Evolutionary conservation across 495 filamentous ascomycete species (phyloP), one percentile per base, ranked within the genome.

Genomic region (Parathielavia appendiculata): DNA sequence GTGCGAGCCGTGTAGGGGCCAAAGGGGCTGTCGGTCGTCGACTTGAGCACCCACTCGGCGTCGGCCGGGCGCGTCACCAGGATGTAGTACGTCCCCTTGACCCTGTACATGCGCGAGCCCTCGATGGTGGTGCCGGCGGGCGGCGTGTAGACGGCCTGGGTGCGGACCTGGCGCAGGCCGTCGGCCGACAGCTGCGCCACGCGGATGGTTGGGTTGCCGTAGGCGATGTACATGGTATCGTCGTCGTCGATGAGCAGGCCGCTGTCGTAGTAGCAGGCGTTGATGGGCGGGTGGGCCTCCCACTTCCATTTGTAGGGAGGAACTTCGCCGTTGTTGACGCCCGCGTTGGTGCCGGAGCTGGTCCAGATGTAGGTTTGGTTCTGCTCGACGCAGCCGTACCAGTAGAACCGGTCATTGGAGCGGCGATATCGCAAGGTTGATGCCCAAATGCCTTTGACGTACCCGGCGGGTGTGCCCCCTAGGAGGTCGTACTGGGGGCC

Each of bases 171-270:
- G 45, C 68, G 71, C 2, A 77, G 57, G 0, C 74, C 77, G 48
- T 81, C 80, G 16, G 0, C 60, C 11, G 75, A 73, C 1, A 86
- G 70, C 59, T 81, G 73, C 5, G 81, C 76, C 14, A 86, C 71
- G 9, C 46, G 63, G 32, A 84, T 75, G 14, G 75, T 67, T 1
- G 68, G 75, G 43, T 71, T 73, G 19, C 81, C 83, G 57, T 83
- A 81, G 1, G 72, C 79, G 13, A 85, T 77, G 58, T 83, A 85
- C 73, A 82, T 78, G 1, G 66, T 77, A 47, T 69, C 66, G 54
- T 84, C 75, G 48, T 83, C 76, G 54, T 83, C 80, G 57, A 86
- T 71, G 8, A 84, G 66, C 7, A 85, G 63, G 5, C 83, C 81
- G 38, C 69, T 74, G 63, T 86, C 82, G 62, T 86, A 85, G 60